phyloP scores from a whole-genome alignment of 768 basidiomycete genomes.

The Leccinum subgranulosum region DNA sequence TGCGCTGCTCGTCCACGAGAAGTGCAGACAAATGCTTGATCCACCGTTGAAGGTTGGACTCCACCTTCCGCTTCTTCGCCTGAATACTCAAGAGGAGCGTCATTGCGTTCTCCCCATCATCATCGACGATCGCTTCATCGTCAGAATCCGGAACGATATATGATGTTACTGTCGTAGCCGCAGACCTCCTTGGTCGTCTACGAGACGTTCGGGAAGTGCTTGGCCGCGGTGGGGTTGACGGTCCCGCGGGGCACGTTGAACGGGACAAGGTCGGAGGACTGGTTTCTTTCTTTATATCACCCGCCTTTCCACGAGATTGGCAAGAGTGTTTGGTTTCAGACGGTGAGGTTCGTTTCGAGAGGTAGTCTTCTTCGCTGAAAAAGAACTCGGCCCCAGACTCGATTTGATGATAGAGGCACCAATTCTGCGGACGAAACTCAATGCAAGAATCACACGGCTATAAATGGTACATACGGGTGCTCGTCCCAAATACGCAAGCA shows the following conservation, averaged over 20 bases:
- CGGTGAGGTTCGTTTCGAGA: slow-evolving; percentile 33
- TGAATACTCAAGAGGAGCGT: slow-evolving; percentile 28
- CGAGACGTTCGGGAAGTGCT: slow-evolving; percentile 28
- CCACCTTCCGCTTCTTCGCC: slow-evolving; percentile 37
- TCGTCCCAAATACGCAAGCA: slow-evolving; percentile 66
- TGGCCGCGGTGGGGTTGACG: slow-evolving; percentile 10
- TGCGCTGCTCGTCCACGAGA: slow-evolving; percentile 64
- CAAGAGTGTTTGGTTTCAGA: slow-evolving; percentile 23
- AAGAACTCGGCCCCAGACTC: slow-evolving; percentile 67
- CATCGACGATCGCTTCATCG: slow-evolving; percentile 53
- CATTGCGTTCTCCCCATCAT: slow-evolving; percentile 35
- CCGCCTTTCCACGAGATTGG: slow-evolving; percentile 23
- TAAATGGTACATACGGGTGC: slow-evolving; percentile 46
- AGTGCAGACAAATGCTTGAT: slow-evolving; percentile 61
- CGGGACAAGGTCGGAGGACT: slow-evolving; percentile 31
- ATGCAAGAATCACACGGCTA: background rate
- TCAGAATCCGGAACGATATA: slow-evolving; percentile 71
- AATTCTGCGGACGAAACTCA: slow-evolving; percentile 38
- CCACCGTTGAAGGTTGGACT: slow-evolving; percentile 59
- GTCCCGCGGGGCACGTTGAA: slow-evolving; percentile 13
- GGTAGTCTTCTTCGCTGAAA: slow-evolving; percentile 66
- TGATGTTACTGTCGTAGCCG: slow-evolving; percentile 49
- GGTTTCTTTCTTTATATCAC: slow-evolving; percentile 43
- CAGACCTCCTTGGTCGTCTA: slow-evolving; percentile 61
- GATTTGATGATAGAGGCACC: slow-evolving; percentile 57